Percentiles rank a stretch among this genome's conserved stretches.
These are phyloP conservation scores for Saitozyma sp. DNA, from an alignment of 768 basidiomycete genomes.

Conservation along the genomic window DNA sequence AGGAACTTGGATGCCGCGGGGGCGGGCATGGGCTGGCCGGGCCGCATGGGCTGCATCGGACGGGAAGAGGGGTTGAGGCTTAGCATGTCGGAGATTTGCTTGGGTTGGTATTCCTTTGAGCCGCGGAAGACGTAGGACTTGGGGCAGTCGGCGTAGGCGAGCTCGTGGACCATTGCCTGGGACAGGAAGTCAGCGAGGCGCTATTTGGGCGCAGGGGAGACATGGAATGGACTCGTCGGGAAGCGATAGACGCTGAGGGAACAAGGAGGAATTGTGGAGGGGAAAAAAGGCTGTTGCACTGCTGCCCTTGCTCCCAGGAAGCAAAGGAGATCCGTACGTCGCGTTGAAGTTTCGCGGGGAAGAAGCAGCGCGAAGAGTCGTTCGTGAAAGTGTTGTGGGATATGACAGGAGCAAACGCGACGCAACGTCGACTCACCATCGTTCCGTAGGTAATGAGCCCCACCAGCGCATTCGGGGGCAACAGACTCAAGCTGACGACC, in stretches of 20 bases:
- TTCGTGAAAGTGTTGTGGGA: neutral
- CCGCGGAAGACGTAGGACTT: constrained; percentile 99
- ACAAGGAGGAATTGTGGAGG: too few species aligned
- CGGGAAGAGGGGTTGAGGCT: constrained; percentile 65
- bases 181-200: neutral
- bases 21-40: constrained; percentile 52
- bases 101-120: constrained; percentile 90
- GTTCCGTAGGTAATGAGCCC: constrained; percentile 96
- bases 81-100: constrained; percentile 98
- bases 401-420: neutral
- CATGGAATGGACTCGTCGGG: too few species aligned
- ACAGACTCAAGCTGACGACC: constrained; percentile 85
- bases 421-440: constrained; percentile 64
- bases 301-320: too few species aligned
- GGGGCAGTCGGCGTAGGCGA: constrained; percentile 91
- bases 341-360: too few species aligned
- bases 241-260: too few species aligned
- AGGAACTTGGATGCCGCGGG: constrained; percentile 65
- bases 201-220: neutral
- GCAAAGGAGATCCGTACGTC: too few species aligned
- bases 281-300: too few species aligned
- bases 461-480: constrained; percentile 91
- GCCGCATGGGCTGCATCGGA: constrained; percentile 39
- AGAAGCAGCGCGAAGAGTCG: too few species aligned
- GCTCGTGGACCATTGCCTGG: constrained; percentile 96